Evolutionary conservation across 1,284 basidiomycete species (phyloP).

Genomic region (Vanrija sp.): DNA sequence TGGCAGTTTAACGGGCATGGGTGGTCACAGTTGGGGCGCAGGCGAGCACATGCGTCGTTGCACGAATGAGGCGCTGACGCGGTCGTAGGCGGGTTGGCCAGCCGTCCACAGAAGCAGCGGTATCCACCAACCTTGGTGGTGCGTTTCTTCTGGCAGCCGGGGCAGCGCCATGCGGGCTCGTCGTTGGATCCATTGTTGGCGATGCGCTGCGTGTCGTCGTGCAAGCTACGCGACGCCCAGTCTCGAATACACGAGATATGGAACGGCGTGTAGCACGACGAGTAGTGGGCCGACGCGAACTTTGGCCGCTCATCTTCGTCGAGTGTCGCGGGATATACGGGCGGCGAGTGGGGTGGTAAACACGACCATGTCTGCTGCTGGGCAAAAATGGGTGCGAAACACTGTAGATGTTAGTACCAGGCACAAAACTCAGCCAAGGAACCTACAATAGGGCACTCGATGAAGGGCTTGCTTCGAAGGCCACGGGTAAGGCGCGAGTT

Average conservation of each 20-base stretch:
- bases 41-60: conserved; percentile 67
- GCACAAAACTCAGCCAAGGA: neutral
- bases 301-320: conserved; percentile 51
- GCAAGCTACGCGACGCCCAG: conserved; percentile 70
- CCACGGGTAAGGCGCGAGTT: conserved; percentile 42
- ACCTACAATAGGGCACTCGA: conserved; percentile 49
- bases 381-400: conserved; percentile 46
- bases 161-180: conserved; percentile 66
- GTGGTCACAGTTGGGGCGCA: conserved; percentile 59
- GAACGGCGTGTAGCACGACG: conserved; percentile 49
- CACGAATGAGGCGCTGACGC: conserved; percentile 79
- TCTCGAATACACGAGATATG: conserved; percentile 60
- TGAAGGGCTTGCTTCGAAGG: conserved; percentile 35
- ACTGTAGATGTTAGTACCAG: conserved; percentile 19
- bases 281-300: conserved; percentile 58
- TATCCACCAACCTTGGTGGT: conserved; percentile 64
- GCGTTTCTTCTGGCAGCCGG: conserved; percentile 76
- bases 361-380: conserved; percentile 48
- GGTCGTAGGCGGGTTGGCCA: conserved; percentile 64
- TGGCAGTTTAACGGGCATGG: conserved; percentile 68
- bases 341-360: conserved; percentile 27
- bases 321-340: conserved; percentile 13
- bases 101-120: conserved; percentile 77
- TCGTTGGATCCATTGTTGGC: conserved; percentile 47
- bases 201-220: conserved; percentile 52